Base-by-base conservation (phyloP, 2,329 filamentous ascomycete species). In the Colletotrichum sp. region DNA sequence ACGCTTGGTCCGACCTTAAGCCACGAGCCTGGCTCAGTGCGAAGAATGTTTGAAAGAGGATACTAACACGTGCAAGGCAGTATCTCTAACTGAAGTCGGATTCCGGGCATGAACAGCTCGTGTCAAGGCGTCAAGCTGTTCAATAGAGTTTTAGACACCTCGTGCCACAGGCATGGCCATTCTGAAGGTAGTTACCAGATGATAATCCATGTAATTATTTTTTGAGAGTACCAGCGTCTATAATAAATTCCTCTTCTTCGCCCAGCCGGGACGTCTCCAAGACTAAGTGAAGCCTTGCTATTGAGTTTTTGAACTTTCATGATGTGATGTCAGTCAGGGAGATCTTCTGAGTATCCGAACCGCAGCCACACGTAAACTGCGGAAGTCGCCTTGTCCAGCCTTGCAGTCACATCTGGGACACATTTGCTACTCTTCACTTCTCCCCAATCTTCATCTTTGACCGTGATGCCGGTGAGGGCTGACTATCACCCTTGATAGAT, bases 131-230 rank as follows among this genome's bases (percentile, higher is more conserved):
- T 44, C n/a, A 49, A 49, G 44, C 18, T 49, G 18, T 1, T 49
- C n/a, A 49, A 21, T 7, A 21, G n/a, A 49, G 6, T 4, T 49
- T 21, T 21, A 49, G 10, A 7, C n/a, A 7, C n/a, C 5, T 5
- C 36, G 5, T n/a, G 18, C 1, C 39, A 7, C 9, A 12, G 9
- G 9, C 44, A n/a, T 21, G 44, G 1, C 21, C 18, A 21, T n/a
- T 21, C 44, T 4, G 2, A 1, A n/a, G 0, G 18, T 49, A 4
- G 3, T 7, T 49, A 13, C 0, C 18, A 0, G 5, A 12, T 2
- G 8, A n/a, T 4, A 49, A n/a, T 49, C 9, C 44, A n/a, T 49
- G 3, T 49, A 10, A 39, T 9, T 5, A 8, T 9, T n/a, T 2
- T 10, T n/a, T 10, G 39, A 10, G 8, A n/a, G 39, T 5, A 44